These are phyloP conservation scores for Dianthus caryophyllus DNA, from an alignment of 148 eudicot genomes.

Conservation along the genomic window DNA sequence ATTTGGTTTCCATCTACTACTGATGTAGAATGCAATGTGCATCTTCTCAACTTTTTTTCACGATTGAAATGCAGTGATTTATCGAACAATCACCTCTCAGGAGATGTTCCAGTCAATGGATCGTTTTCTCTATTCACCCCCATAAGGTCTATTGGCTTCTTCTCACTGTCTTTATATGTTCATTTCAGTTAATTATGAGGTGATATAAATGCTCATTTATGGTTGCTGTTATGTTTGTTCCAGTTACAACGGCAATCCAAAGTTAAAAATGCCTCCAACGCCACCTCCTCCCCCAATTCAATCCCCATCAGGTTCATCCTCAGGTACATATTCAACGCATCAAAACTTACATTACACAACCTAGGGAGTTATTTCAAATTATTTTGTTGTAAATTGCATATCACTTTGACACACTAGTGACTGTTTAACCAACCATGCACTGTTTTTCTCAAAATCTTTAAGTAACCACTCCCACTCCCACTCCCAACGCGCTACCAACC, in stretches of 20 bases:
- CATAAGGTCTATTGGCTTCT: conserved; percentile 49
- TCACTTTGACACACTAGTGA: background rate
- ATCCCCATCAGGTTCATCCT: conserved; percentile 32
- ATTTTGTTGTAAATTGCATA: background rate
- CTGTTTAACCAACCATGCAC: conserved; percentile 1
- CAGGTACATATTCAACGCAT: conserved; percentile 34
- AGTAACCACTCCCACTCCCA: background rate
- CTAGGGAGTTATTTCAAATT: background rate
- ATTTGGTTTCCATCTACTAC: too few relatives aligned
- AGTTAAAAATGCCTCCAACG: conserved; percentile 35
- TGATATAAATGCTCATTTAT: conserved; percentile 5
- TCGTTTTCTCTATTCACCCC: conserved; percentile 75
- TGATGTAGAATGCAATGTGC: background rate
- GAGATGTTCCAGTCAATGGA: conserved; percentile 66
- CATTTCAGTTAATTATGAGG: background rate
- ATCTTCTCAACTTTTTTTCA: conserved; percentile 10
- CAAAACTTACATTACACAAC: background rate
- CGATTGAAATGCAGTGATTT: conserved; percentile 57
- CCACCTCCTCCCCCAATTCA: conserved; percentile 34
- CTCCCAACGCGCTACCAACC: too few relatives aligned
- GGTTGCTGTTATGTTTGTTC: conserved; percentile 20
- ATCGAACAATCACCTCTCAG: conserved; percentile 53
- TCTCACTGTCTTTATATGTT: background rate
- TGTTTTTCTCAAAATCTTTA: background rate
- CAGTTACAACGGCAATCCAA: conserved; percentile 58